Evolutionary conservation across 306 rosid species (phyloP).

Genomic region (Ceratonia siliqua): DNA sequence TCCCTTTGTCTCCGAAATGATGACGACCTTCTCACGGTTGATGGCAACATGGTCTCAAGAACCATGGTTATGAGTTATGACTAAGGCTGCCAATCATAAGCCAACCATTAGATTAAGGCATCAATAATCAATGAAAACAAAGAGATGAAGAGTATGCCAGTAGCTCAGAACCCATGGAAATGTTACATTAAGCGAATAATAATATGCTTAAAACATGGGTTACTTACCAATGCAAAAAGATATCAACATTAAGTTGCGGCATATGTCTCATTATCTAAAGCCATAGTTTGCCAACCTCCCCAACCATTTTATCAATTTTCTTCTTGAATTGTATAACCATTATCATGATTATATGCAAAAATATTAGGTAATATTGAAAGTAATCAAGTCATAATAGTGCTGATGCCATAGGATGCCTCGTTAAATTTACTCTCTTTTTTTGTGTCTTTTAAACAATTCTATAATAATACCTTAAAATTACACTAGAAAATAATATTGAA

Average conservation of each 20-base stretch:
- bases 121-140: not conserved
- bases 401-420: no score
- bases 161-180: not conserved
- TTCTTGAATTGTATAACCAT: not conserved
- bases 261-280: not conserved
- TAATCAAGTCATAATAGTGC: not conserved
- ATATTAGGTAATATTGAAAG: not conserved
- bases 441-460: no score
- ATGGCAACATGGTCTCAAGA: constrained; percentile 58
- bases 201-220: not conserved
- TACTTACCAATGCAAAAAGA: not conserved
- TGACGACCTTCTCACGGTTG: constrained; percentile 56
- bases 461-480: no score
- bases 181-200: not conserved
- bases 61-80: constrained; percentile 36
- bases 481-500: no score
- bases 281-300: no score
- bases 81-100: not conserved
- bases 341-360: not conserved
- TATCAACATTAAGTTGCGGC: not conserved
- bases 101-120: not conserved
- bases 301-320: not conserved
- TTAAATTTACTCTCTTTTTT: no score
- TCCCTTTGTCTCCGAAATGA: constrained; percentile 54
- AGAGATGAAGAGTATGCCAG: not conserved